A percentile compares a stretch with the other conserved stretches of the same genome.
These are phyloP conservation scores for Neurospora tetraspora DNA, from an alignment of 495 filamentous ascomycete genomes.

Conservation along the genomic window DNA sequence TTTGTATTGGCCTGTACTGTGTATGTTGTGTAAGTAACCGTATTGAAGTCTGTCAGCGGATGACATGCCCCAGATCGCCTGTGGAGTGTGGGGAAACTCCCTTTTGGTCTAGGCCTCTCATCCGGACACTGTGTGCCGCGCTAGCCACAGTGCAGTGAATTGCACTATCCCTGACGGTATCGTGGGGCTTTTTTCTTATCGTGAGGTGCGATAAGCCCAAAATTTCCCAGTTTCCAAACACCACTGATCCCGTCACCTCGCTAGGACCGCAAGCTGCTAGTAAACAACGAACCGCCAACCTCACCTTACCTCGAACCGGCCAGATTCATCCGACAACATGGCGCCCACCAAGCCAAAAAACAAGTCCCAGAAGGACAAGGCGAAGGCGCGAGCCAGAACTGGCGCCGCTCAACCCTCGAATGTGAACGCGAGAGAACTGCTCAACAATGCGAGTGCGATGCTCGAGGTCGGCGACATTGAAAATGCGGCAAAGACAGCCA, in stretches of 20 bases:
- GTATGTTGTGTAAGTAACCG: background rate
- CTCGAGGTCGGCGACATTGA: slow-evolving; percentile 63
- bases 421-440: slow-evolving; percentile 31
- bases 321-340: slow-evolving; percentile 13
- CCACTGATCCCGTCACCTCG: background rate
- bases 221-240: slow-evolving; percentile 1
- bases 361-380: slow-evolving; percentile 25
- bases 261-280: background rate
- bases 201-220: slow-evolving; percentile 11
- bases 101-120: background rate
- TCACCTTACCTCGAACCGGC: background rate
- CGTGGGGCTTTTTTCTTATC: slow-evolving; percentile 1
- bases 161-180: background rate
- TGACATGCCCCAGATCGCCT: background rate
- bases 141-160: background rate
- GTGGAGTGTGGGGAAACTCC: background rate
- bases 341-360: slow-evolving; percentile 35
- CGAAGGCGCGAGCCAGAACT: slow-evolving; percentile 15
- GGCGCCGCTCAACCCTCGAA: slow-evolving; percentile 12
- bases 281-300: background rate
- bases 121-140: background rate
- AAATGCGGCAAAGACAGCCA: slow-evolving; percentile 55
- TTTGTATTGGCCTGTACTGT: background rate
- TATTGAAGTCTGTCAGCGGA: background rate
- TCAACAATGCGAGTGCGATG: slow-evolving; percentile 57